Conservation (phyloP, 371 early-diverging fungal genomes). For the Mortierella polycephala region DNA sequence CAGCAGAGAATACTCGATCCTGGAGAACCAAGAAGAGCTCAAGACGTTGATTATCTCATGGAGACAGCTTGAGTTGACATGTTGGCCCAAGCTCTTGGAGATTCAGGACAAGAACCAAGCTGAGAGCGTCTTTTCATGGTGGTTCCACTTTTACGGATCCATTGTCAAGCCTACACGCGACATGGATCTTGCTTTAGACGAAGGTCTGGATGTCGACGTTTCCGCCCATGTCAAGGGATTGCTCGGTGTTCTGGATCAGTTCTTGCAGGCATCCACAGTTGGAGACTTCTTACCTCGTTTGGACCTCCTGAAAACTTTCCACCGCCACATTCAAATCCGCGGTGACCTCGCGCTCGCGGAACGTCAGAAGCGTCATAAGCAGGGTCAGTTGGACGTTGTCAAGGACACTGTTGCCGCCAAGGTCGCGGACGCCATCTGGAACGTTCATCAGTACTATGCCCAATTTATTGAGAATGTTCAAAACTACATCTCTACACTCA, state of each 20-base stretch:
- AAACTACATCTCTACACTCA: constrained; percentile 63
- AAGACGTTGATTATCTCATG: constrained; percentile 84
- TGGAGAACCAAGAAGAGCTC: constrained; percentile 77
- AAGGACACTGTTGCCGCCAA: constrained; percentile 33
- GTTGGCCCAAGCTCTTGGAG: constrained; percentile 90
- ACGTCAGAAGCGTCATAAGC: constrained; percentile 45
- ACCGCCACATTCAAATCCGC: constrained; percentile 67
- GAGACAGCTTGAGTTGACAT: constrained; percentile 91
- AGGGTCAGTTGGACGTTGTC: constrained; percentile 7
- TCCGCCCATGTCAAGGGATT: constrained; percentile 57
- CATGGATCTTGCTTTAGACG: constrained; percentile 48
- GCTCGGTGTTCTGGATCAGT: constrained; percentile 79
- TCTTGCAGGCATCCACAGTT: constrained; percentile 81
- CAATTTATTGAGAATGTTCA: constrained; percentile 76
- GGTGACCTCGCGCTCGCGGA: constrained; percentile 42
- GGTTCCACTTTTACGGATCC: constrained; percentile 84
- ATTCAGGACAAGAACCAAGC: constrained; percentile 80
- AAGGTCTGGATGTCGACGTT: constrained; percentile 38
- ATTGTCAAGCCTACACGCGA: constrained; percentile 49
- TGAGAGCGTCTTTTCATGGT: constrained; percentile 77
- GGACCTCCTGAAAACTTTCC: constrained; percentile 79
- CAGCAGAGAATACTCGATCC: constrained; percentile 83
- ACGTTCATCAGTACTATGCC: constrained; percentile 78
- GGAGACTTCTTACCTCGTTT: constrained; percentile 87
- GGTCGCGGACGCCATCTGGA: constrained; percentile 61